phyloP scores from a whole-genome alignment of 2,329 filamentous ascomycete species.

The Furcasterigmium furcatum region DNA sequence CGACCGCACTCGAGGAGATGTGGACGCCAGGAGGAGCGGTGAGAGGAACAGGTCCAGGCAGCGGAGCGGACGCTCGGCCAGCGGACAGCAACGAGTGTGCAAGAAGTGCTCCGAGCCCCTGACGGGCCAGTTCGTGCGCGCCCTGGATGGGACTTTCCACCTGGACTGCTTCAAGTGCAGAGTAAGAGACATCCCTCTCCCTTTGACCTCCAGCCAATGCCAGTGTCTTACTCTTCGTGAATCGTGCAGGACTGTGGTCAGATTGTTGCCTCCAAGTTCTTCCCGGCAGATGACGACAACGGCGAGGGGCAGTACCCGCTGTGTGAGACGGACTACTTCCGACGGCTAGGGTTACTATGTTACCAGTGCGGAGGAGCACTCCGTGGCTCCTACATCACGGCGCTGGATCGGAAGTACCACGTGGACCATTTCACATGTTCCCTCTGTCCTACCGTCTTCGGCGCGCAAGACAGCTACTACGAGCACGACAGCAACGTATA shows the following conservation, averaged over 20 bases:
- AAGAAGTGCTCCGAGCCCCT: slow-evolving; percentile 86
- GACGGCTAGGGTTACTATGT: slow-evolving; percentile 85
- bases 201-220: slow-evolving; percentile 7
- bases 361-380: slow-evolving; percentile 89
- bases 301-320: slow-evolving; percentile 86
- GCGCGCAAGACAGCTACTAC: slow-evolving; percentile 97
- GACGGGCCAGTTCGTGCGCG: slow-evolving; percentile 94
- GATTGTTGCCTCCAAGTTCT: slow-evolving; percentile 98
- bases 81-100: slow-evolving; percentile 63
- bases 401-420: slow-evolving; percentile 95
- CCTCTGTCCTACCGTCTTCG: slow-evolving; percentile 95
- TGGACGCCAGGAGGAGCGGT: slow-evolving; percentile 44
- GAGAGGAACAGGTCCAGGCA: slow-evolving; percentile 57
- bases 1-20: slow-evolving; percentile 17
- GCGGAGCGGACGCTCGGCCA: slow-evolving; percentile 51
- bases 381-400: slow-evolving; percentile 96
- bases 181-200: slow-evolving; percentile 44
- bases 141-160: slow-evolving; percentile 90
- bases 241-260: slow-evolving; percentile 80
- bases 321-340: slow-evolving; percentile 97
- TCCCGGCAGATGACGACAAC: slow-evolving; percentile 89
- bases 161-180: slow-evolving; percentile 97
- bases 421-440: slow-evolving; percentile 99
- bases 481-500: slow-evolving; percentile 96
- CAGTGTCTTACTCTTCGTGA: slow-evolving; percentile 10